A percentile compares a stretch with the other conserved stretches of the same genome.
Evolutionary conservation across 2,329 filamentous ascomycete genomes (phyloP).

Genomic region (Hypoxylon sp.): DNA sequence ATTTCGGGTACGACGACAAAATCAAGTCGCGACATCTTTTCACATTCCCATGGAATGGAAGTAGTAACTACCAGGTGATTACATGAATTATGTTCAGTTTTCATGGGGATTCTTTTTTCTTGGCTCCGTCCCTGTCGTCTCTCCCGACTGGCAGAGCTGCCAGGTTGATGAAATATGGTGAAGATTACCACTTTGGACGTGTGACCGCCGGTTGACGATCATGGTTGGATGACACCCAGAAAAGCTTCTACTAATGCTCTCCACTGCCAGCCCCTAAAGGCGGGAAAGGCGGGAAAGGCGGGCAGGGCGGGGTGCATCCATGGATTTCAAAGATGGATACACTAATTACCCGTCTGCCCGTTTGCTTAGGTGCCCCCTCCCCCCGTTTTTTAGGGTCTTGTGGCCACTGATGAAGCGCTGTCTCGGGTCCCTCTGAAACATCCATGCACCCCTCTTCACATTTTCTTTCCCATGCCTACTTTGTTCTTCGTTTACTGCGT

Average conservation of each 20-base stretch:
- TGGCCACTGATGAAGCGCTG: slow-evolving; percentile 26
- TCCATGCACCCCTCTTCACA: slow-evolving; percentile 29
- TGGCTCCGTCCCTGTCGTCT: slow-evolving; percentile 1
- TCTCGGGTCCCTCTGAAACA: slow-evolving; percentile 26
- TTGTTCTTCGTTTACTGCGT: slow-evolving; percentile 43
- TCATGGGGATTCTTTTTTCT: slow-evolving; percentile 2
- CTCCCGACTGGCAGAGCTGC: slow-evolving; percentile 14
- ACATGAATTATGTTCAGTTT: neutral
- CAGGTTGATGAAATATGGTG: slow-evolving; percentile 29
- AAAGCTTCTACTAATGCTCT: slow-evolving; percentile 45
- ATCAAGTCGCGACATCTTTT: slow-evolving; percentile 3
- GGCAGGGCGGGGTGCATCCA: slow-evolving; percentile 30
- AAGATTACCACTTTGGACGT: slow-evolving; percentile 39
- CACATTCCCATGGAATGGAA: slow-evolving; percentile 4
- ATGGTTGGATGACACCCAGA: slow-evolving; percentile 42
- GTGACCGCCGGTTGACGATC: slow-evolving; percentile 28
- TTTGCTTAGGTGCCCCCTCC: slow-evolving; percentile 31
- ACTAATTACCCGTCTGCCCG: no score
- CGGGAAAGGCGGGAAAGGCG: slow-evolving; percentile 28
- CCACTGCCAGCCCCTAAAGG: slow-evolving; percentile 36
- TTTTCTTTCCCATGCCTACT: slow-evolving; percentile 21
- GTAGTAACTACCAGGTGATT: slow-evolving; percentile 7
- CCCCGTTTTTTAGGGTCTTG: slow-evolving; percentile 25
- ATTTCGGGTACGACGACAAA: neutral
- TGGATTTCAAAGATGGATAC: slow-evolving; percentile 2